phyloP scores from a whole-genome alignment of 2,329 filamentous ascomycete species.

The Ophiostoma montium region DNA sequence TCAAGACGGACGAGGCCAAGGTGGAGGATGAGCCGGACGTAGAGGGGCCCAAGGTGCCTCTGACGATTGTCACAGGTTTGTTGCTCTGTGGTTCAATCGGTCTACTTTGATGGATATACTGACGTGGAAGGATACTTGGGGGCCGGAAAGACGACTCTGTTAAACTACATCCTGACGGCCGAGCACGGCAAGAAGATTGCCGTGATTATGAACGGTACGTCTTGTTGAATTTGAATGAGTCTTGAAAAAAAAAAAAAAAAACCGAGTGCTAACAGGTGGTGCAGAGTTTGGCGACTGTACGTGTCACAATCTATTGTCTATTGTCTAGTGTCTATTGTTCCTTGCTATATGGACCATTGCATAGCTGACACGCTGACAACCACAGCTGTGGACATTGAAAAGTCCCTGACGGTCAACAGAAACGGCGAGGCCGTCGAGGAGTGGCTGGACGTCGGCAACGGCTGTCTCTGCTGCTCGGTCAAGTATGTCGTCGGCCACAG shows the following conservation, averaged over 20 bases:
- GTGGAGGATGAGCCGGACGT: conserved; percentile 20
- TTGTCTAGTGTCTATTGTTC: too few relatives aligned
- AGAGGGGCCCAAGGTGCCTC: conserved; percentile 55
- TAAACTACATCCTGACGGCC: conserved; percentile 92
- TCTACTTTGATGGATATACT: too few relatives aligned
- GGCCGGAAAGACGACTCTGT: conserved; percentile 83
- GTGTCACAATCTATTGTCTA: too few relatives aligned
- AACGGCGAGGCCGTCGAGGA: conserved; percentile 73
- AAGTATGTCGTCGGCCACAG: conserved; percentile 42
- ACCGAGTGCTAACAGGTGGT: conserved; percentile 10
- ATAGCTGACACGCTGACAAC: neutral
- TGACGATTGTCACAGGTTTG: conserved; percentile 68
- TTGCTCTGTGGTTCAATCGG: too few relatives aligned
- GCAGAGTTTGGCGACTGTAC: conserved; percentile 53
- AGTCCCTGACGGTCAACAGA: conserved; percentile 81
- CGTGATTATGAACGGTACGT: conserved; percentile 77
- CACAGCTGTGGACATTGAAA: conserved; percentile 82
- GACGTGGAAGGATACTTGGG: conserved; percentile 55
- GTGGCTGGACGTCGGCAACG: conserved; percentile 93
- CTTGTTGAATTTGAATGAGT: neutral
- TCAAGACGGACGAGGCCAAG: conserved; percentile 20
- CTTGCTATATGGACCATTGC: too few relatives aligned
- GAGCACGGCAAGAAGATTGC: conserved; percentile 97
- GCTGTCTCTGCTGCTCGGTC: conserved; percentile 94
- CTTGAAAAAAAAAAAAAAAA: too few relatives aligned